Conservation (phyloP, 106 monocot species). For the Phalaenopsis aphrodite region DNA sequence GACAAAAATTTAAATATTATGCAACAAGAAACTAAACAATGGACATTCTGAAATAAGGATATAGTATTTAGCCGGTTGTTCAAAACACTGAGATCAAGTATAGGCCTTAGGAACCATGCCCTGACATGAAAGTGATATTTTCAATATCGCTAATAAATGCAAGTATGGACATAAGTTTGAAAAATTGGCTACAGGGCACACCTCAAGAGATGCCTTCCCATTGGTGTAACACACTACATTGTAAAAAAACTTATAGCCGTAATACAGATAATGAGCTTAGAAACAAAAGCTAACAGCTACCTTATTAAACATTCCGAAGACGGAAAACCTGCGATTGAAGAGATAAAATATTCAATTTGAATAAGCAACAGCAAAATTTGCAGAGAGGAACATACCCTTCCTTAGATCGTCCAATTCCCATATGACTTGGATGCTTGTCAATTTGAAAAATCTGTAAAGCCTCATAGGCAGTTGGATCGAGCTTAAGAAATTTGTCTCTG, state of each 20-base stretch:
- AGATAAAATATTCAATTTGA: slow-evolving; percentile 3
- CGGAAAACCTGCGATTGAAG: slow-evolving; percentile 71
- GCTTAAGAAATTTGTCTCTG: slow-evolving; percentile 92
- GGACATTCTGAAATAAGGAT: slow-evolving; percentile 37
- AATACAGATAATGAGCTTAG: background rate
- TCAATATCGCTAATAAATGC: background rate
- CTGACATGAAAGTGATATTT: slow-evolving; percentile 21
- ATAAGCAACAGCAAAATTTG: background rate
- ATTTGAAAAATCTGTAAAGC: slow-evolving; percentile 94
- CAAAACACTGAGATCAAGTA: slow-evolving; percentile 64
- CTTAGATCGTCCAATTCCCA: slow-evolving; percentile 99
- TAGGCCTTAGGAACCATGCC: slow-evolving; percentile 76
- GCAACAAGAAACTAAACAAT: background rate
- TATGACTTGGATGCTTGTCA: slow-evolving; percentile 98
- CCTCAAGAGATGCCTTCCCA: slow-evolving; percentile 87
- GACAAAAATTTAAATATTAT: background rate
- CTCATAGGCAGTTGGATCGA: slow-evolving; percentile 88
- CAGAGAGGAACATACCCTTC: slow-evolving; percentile 63
- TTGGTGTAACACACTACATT: slow-evolving; percentile 85
- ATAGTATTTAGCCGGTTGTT: slow-evolving; percentile 80
- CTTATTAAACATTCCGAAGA: slow-evolving; percentile 98
- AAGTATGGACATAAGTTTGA: background rate
- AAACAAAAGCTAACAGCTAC: slow-evolving; percentile 23
- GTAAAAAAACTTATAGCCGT: slow-evolving; percentile 20
- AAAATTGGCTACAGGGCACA: slow-evolving; percentile 12